These are phyloP conservation scores for Sporisorium reilianum DNA, from an alignment of 1,284 basidiomycete genomes.

Conservation along the genomic window DNA sequence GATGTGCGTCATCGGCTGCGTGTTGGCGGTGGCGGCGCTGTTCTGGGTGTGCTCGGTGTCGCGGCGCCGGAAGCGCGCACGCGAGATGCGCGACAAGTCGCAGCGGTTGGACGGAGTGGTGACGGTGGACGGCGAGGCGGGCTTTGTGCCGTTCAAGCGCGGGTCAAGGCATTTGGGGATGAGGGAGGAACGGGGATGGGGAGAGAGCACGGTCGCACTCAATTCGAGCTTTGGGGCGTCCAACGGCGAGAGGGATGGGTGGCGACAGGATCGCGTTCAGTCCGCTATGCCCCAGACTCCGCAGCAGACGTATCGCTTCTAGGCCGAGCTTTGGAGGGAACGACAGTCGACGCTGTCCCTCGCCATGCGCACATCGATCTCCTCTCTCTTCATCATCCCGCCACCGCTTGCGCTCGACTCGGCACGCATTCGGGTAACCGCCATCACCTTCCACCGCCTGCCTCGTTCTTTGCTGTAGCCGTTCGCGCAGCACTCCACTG, in stretches of 20 bases:
- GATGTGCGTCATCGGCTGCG: constrained; percentile 21
- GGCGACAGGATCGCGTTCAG: constrained; percentile 4
- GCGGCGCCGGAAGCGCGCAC: constrained; percentile 28
- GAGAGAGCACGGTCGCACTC: constrained; percentile 39
- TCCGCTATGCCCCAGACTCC: constrained; percentile 12
- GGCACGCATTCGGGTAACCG: no score
- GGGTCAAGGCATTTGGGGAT: no score
- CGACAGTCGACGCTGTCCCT: no score
- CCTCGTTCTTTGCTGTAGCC: not conserved
- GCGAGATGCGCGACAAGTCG: constrained; percentile 27
- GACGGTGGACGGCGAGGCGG: not conserved
- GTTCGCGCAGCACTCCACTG: not conserved
- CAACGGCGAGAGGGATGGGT: constrained; percentile 25
- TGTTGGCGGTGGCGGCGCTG: constrained; percentile 18
- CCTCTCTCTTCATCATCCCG: no score
- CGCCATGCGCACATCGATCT: no score
- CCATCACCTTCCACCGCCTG: not conserved
- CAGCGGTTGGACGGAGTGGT: constrained; percentile 6
- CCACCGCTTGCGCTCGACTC: no score
- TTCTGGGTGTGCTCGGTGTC: constrained; percentile 45
- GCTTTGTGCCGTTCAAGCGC: no score
- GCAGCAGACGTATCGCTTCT: constrained; percentile 27
- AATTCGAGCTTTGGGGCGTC: constrained; percentile 37
- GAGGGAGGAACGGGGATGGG: constrained; percentile 10
- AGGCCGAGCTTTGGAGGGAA: not conserved